Conservation (phyloP, 2,329 filamentous ascomycete species). For the Penicillium sp. region DNA sequence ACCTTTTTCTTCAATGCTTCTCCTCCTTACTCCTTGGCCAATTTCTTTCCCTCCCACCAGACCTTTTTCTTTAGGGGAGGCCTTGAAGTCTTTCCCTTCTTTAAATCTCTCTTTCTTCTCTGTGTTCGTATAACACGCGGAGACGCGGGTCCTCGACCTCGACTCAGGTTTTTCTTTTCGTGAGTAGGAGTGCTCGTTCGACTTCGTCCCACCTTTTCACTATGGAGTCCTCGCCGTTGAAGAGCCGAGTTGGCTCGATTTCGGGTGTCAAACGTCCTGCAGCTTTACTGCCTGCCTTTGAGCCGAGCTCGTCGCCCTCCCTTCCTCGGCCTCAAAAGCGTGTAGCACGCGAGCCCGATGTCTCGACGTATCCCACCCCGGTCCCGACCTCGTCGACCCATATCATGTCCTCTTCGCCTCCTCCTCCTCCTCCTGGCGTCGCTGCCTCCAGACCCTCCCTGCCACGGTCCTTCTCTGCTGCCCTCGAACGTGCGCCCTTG, state of each 20-base stretch:
- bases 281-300: constrained; percentile 49
- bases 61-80: constrained; percentile 11
- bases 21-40: constrained; percentile 25
- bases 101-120: constrained; percentile 15
- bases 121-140: constrained; percentile 16
- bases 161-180: constrained; percentile 19
- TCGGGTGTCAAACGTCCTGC: constrained; percentile 48
- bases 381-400: constrained; percentile 91
- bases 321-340: constrained; percentile 49
- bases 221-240: constrained; percentile 44
- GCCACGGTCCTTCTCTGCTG: constrained; percentile 58
- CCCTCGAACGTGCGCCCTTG: constrained; percentile 77
- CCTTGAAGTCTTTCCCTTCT: constrained; percentile 10
- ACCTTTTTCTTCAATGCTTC: constrained; percentile 21
- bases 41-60: constrained; percentile 24
- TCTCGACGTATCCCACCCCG: constrained; percentile 80
- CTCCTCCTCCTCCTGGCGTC: constrained; percentile 64
- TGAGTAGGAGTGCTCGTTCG: constrained; percentile 15
- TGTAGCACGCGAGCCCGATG: constrained; percentile 43
- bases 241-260: constrained; percentile 33
- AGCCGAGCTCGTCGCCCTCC: constrained; percentile 49
- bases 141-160: constrained; percentile 27
- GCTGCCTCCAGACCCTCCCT: constrained; percentile 51
- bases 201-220: constrained; percentile 11
- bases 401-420: constrained; percentile 79